A percentile compares a stretch with the other conserved stretches of the same genome.
These are phyloP conservation scores for Daedaleopsis sinensis DNA, from an alignment of 768 basidiomycete species.

Conservation along the genomic window DNA sequence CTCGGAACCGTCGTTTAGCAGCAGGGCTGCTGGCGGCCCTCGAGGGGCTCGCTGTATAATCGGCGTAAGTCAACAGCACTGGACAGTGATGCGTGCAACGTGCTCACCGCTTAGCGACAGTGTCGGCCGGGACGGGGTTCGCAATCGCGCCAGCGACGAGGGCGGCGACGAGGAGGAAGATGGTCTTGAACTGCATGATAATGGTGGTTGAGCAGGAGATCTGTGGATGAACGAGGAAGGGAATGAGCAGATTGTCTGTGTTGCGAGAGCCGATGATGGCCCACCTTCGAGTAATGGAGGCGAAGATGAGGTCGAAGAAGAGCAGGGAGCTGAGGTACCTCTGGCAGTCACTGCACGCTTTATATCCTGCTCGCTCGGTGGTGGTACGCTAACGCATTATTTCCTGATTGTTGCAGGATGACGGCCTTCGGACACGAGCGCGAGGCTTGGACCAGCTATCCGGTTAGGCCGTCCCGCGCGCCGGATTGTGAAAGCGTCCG, in stretches of 20 bases:
- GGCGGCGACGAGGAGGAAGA: constrained; percentile 2
- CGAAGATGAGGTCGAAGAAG: background rate
- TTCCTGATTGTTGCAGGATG: background rate
- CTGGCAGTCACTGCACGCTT: background rate
- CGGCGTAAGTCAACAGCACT: background rate
- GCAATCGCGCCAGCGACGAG: constrained; percentile 2
- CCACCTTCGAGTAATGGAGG: background rate
- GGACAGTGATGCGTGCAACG: background rate
- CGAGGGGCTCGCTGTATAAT: background rate
- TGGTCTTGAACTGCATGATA: constrained; percentile 9
- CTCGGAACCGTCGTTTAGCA: background rate
- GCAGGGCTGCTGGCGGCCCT: constrained; percentile 16
- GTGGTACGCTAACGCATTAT: background rate
- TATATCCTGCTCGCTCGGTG: background rate
- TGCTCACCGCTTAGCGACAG: constrained; percentile 3
- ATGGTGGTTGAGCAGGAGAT: background rate
- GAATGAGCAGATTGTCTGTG: background rate
- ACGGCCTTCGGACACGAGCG: background rate
- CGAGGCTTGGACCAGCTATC: background rate
- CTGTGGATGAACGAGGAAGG: background rate
- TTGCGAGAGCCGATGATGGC: background rate
- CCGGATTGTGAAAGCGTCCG: background rate
- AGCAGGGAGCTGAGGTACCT: background rate
- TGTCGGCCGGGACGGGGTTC: background rate
- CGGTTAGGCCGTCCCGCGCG: background rate